phyloP scores from a whole-genome alignment of 768 basidiomycete genomes.

The Amanita inopinata region DNA sequence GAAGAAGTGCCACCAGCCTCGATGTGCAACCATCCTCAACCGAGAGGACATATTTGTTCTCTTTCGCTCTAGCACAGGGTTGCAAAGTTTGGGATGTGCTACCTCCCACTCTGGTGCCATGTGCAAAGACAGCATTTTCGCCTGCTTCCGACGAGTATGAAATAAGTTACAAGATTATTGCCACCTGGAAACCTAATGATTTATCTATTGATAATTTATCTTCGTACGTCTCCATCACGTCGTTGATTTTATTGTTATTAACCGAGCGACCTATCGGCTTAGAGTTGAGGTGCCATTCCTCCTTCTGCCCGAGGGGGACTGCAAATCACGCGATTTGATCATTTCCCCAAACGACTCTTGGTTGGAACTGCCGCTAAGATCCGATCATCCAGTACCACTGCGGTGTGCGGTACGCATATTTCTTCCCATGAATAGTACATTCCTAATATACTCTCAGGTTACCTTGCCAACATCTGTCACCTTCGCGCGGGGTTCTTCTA shows the following conservation, averaged over 20 bases:
- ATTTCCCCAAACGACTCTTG: conserved; percentile 39
- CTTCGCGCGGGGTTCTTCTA: conserved; percentile 51
- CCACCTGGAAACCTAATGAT: conserved; percentile 46
- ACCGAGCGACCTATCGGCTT: background rate
- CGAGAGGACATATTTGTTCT: conserved; percentile 37
- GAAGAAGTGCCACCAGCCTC: conserved; percentile 35
- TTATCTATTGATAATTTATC: conserved; percentile 24
- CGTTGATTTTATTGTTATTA: conserved; percentile 8
- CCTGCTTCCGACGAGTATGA: conserved; percentile 20
- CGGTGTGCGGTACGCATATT: conserved; percentile 49
- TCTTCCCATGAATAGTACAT: conserved; percentile 4
- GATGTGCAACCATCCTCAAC: conserved; percentile 22
- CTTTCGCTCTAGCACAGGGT: conserved; percentile 46
- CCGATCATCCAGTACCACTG: conserved; percentile 55
- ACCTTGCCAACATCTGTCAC: conserved; percentile 53
- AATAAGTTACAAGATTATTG: conserved; percentile 46
- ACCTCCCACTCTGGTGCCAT: conserved; percentile 42
- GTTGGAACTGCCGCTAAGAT: conserved; percentile 57
- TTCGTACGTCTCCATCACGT: conserved; percentile 8
- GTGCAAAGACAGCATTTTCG: conserved; percentile 15
- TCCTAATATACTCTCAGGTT: conserved; percentile 29
- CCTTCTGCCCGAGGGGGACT: conserved; percentile 49
- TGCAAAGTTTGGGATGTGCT: conserved; percentile 44
- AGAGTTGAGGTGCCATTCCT: conserved; percentile 62
- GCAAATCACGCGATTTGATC: conserved; percentile 45